These are phyloP conservation scores for Malus orientalis DNA, from an alignment of 306 rosid species.

Conservation along the genomic window DNA sequence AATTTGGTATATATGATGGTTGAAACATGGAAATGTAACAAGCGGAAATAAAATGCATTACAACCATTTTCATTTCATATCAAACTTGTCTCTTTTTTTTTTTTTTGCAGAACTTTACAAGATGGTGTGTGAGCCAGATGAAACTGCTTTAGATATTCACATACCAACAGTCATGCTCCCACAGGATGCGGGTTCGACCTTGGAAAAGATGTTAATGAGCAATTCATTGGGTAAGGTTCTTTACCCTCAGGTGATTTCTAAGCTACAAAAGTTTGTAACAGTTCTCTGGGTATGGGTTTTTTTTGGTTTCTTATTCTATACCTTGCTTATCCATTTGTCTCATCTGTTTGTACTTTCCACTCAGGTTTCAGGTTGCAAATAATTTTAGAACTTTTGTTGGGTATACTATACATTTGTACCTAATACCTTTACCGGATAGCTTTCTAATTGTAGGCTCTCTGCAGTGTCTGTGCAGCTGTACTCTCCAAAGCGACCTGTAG, in stretches of 20 bases:
- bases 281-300: background rate
- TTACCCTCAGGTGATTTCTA: slow-evolving; percentile 1
- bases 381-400: background rate
- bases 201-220: slow-evolving; percentile 55
- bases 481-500: slow-evolving; percentile 74
- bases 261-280: background rate
- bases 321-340: background rate
- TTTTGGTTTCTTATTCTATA: background rate
- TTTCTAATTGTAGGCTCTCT: slow-evolving; percentile 15
- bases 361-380: background rate
- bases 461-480: slow-evolving; percentile 91
- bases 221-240: slow-evolving; percentile 49
- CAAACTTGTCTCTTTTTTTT: slow-evolving; percentile 16
- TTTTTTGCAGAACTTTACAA: slow-evolving; percentile 76
- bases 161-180: slow-evolving; percentile 96
- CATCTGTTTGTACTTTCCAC: background rate
- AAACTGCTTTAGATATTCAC: slow-evolving; percentile 67
- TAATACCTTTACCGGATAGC: background rate
- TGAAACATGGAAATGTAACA: background rate
- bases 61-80: slow-evolving; percentile 7
- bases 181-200: slow-evolving; percentile 72
- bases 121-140: slow-evolving; percentile 92
- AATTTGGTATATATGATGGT: background rate
- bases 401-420: background rate
- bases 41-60: background rate